Evolutionary conservation across 768 basidiomycete genomes (phyloP), one percentile per base, ranked within the genome.

Genomic region (Crepidotus variabilis): DNA sequence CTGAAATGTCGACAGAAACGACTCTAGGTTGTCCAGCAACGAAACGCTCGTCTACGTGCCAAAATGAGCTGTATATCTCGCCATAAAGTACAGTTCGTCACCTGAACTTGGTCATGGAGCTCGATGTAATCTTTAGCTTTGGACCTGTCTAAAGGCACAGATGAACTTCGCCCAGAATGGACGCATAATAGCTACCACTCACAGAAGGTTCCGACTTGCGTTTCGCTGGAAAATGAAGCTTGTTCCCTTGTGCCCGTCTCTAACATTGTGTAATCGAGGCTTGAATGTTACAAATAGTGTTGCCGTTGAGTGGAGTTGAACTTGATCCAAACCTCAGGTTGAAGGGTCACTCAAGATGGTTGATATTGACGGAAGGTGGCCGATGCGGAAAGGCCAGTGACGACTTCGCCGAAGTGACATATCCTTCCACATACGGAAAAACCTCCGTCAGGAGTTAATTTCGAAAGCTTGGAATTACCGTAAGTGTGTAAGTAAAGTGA

Each of bases 1-100:
- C 71, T 98, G 96, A 66, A 99, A 99, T 0, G 92, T 97, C 2
- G 93, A 94, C 10, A 99, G 80, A 70, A 98, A 98, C 1, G 85
- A 79, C 61, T 97, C 88, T 2, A 99, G 79, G 1, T 92, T 92
- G 65, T 93, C 87, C 52, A 99, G 78, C 18, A 98, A 81, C 57
- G 78, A 79, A 13, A 91, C 81, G 65, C 95, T 96, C 14, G 92
- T 88, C 96, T 99, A 68, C 7, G 24, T 34, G 36, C 13, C 39
- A 24, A 54, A 62, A 35, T 52, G 56, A 56, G 61, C 32, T 24
- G 23, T 46, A n/a, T 14, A 22, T 36, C 13, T 33, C 69, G 13
- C 18, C 6, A 39, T 24, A n/a, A 35, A 34, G 8, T 18, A 2
- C 22, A 47, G n/a, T 23, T 43, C 16, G 18, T 28, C 61, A 92